Evolutionary conservation across 2,329 filamentous ascomycete species (phyloP).

Genomic region (Botryotinia calthae): DNA sequence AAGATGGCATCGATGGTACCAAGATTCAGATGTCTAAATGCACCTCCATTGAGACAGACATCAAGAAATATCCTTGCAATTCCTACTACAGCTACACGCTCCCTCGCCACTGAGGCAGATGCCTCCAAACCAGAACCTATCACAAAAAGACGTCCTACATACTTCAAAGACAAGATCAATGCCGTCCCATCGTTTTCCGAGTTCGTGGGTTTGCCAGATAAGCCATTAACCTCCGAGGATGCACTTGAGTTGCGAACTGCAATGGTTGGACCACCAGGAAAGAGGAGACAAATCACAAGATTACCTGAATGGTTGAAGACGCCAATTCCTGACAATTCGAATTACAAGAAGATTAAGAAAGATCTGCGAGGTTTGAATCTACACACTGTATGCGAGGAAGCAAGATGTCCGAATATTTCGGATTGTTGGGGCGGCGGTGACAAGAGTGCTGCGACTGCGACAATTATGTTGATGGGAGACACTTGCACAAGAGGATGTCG

Average conservation of each 20-base stretch:
- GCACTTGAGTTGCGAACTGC: conserved; percentile 60
- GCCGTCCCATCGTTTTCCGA: conserved; percentile 56
- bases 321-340: conserved; percentile 77
- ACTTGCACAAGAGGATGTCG: conserved; percentile 95
- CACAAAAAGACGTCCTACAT: conserved; percentile 37
- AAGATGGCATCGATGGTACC: conserved; percentile 32
- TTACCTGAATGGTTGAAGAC: conserved; percentile 96
- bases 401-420: conserved; percentile 92
- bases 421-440: conserved; percentile 94
- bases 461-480: conserved; percentile 99
- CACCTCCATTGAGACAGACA: conserved; percentile 32
- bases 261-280: conserved; percentile 61
- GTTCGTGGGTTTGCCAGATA: conserved; percentile 49
- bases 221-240: conserved; percentile 49
- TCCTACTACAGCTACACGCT: conserved; percentile 27
- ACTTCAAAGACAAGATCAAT: conserved; percentile 40
- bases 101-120: conserved; percentile 37
- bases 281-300: conserved; percentile 65
- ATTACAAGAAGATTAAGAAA: conserved; percentile 93
- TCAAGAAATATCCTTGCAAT: conserved; percentile 27
- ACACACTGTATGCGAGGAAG: conserved; percentile 97
- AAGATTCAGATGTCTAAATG: conserved; percentile 36
- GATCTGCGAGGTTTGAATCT: conserved; percentile 86
- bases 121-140: conserved; percentile 27
- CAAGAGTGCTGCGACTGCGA: conserved; percentile 89